Conservation (phyloP, 2,329 filamentous ascomycete species). For the Trichophyton benhamiae region DNA sequence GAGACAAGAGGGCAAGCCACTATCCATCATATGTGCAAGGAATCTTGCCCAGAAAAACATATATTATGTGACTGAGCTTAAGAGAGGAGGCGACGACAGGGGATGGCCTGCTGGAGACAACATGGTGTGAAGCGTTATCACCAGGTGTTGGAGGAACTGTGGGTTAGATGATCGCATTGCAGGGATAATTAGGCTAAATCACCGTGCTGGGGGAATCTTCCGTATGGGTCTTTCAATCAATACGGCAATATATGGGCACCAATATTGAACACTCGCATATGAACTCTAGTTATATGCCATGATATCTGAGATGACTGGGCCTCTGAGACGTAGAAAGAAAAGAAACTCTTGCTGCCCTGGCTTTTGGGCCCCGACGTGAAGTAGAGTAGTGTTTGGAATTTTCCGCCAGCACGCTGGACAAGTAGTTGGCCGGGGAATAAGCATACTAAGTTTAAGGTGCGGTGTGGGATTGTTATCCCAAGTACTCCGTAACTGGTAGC, state of each 20-base stretch:
- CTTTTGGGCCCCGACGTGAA: too few species aligned
- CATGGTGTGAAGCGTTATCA: background rate
- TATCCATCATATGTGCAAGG: background rate
- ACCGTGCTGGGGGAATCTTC: background rate
- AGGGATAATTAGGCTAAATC: background rate
- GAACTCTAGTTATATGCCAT: too few species aligned
- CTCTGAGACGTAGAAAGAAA: too few species aligned
- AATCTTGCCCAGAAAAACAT: background rate
- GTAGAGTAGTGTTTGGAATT: too few species aligned
- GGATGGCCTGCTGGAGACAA: background rate
- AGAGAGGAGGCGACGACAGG: background rate
- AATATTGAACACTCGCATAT: background rate
- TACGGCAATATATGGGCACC: too few species aligned
- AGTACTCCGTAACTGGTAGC: too few species aligned
- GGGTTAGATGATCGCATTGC: background rate
- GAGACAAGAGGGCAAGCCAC: background rate
- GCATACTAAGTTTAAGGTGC: too few species aligned
- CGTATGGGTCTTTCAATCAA: background rate
- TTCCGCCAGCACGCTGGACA: too few species aligned
- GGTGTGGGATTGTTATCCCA: too few species aligned
- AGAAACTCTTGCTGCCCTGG: too few species aligned
- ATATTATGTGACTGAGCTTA: background rate
- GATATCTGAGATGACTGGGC: too few species aligned
- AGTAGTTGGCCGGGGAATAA: too few species aligned
- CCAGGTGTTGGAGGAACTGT: background rate